These are phyloP conservation scores for Coelastrella sp. DNA, from an alignment of 139 green algal genomes.

Conservation along the genomic window DNA sequence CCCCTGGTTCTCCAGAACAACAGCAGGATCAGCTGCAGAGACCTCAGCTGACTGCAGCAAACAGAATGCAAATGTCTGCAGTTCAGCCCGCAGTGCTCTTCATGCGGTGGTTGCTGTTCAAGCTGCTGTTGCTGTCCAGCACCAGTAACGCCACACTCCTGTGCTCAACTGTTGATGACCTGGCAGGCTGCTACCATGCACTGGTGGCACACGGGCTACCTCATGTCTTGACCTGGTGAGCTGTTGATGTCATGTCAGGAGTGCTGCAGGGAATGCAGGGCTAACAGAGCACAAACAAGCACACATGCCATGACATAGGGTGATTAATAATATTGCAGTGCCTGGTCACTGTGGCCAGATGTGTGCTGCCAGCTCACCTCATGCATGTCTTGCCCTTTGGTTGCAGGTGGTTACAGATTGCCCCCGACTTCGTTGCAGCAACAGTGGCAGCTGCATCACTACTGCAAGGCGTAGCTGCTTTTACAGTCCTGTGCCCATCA, in stretches of 20 bases:
- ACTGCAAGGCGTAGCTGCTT: constrained; percentile 10
- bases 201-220: constrained; percentile 17
- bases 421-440: background rate
- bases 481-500: background rate
- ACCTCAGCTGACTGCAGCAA: background rate
- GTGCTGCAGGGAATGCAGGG: too few relatives aligned
- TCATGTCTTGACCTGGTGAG: constrained; percentile 17
- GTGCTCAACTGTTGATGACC: background rate
- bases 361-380: too few relatives aligned
- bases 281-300: background rate
- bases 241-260: background rate
- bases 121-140: constrained; percentile 26
- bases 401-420: constrained; percentile 14
- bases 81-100: constrained; percentile 5
- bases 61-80: background rate
- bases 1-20: background rate
- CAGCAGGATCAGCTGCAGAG: background rate
- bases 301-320: background rate
- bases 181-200: background rate
- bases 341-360: too few relatives aligned
- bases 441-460: background rate
- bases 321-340: too few relatives aligned
- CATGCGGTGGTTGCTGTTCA: constrained; percentile 37
- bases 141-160: background rate
- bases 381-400: background rate